Evolutionary conservation across 129 eudicot genomes (phyloP).

Genomic region (Lactuca saligna): DNA sequence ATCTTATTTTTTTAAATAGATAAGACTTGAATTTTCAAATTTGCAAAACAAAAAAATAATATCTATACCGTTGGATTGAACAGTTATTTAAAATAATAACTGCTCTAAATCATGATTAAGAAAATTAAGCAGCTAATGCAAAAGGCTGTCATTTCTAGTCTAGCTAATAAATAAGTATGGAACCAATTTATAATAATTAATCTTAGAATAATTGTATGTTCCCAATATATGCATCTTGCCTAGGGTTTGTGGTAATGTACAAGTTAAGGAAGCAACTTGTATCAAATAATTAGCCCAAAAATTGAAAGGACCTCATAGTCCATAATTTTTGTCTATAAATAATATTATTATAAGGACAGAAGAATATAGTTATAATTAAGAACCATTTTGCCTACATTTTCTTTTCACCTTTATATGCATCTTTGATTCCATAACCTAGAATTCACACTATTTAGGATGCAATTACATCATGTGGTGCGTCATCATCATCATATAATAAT

Average conservation of each 20-base stretch:
- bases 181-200: neutral
- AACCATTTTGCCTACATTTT: no score
- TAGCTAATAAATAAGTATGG: neutral
- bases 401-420: no score
- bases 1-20: no score
- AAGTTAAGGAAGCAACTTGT: conserved; percentile 20
- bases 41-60: no score
- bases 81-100: no score
- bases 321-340: no score
- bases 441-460: neutral
- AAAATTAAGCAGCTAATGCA: neutral
- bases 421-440: no score
- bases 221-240: conserved; percentile 8
- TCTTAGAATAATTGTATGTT: neutral
- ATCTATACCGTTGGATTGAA: no score
- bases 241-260: conserved; percentile 22
- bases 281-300: neutral
- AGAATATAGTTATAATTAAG: no score
- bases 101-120: neutral
- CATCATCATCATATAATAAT: conserved; percentile 10
- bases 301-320: no score
- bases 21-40: no score
- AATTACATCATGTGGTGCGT: conserved; percentile 19
- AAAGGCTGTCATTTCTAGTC: neutral
- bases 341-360: no score